Evolutionary conservation across 306 rosid genomes (phyloP), one percentile per base, ranked within the genome.

Genomic region (Pyrus betulifolia): DNA sequence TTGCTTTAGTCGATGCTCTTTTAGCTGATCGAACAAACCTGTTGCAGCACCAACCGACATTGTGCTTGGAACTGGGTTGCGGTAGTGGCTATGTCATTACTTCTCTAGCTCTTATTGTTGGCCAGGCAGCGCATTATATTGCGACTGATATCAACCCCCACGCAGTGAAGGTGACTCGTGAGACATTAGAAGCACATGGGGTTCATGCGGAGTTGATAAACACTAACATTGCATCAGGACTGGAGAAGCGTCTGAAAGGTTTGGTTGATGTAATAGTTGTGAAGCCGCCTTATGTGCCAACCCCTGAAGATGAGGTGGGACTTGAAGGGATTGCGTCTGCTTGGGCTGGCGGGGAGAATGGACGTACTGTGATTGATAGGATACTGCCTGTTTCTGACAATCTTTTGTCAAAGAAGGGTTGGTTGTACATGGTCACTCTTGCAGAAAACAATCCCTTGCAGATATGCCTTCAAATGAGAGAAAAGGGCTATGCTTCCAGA

Each of bases 301-400:
- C 98, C 65, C 99, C 98, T 27, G 98, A 96, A 80, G 88, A 88
- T 45, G 99, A 96, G 83, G 98, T 93, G 13, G 96, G 97, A 22
- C 72, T 84, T n/a, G 87, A 80, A 80, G 98, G 98, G 23, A 91
- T 96, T 35, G 79, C 88, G 25, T 76, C 97, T 51, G 84, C 99
- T 75, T 96, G 98, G 98, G 99, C 98, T 3, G 99, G 99, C 5
- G 99, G 99, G 57, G 97, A 89, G 84, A 90, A 91, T 46, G 99
- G 99, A 8, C 92, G 98, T 52, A 80, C 77, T 5, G 94, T 96
- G 45, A 96, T 96, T 6, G 97, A 96, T 72, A 81, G 81, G 84
- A 93, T 96, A 54, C 80, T 92, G 86, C 96, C 91, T 0, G 78
- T 91, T 81, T 94, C 91, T 17, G 97, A 91, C 72, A 45, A 13